Percentiles rank a stretch among this genome's conserved stretches.
Evolutionary conservation across 441 rosid genomes (phyloP).

Genomic region (Pelargonium hybrid): DNA sequence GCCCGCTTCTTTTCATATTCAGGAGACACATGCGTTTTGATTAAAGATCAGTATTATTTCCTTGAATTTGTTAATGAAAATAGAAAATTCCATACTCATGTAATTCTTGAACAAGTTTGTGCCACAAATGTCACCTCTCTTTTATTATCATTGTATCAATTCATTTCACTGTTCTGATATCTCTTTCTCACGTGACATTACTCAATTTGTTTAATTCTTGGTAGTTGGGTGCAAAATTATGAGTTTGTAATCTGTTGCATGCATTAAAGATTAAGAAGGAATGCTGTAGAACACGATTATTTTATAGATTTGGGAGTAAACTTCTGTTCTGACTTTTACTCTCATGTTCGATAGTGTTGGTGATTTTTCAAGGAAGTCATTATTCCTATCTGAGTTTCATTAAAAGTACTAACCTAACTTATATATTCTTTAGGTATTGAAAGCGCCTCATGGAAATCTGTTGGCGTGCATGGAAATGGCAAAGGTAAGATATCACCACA

Average conservation of each 20-base stretch:
- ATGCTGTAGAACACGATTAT: not conserved
- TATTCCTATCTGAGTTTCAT: not conserved
- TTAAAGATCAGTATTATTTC: not conserved
- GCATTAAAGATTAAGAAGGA: not conserved
- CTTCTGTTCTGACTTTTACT: not conserved
- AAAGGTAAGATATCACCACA: conserved; percentile 36
- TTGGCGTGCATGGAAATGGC: conserved; percentile 83
- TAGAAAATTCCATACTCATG: not conserved
- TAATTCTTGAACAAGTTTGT: not conserved
- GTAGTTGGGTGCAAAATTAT: not conserved
- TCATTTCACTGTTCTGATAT: not conserved
- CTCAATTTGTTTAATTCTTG: too few relatives aligned
- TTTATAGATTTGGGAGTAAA: not conserved
- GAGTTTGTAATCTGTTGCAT: not conserved
- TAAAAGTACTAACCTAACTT: not conserved
- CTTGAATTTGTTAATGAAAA: not conserved
- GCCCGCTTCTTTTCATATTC: not conserved
- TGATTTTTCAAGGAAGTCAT: not conserved
- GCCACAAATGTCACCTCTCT: not conserved
- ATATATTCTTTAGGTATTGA: conserved; percentile 39
- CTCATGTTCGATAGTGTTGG: not conserved
- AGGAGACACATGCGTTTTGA: not conserved
- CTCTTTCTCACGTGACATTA: not conserved
- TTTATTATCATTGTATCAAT: not conserved
- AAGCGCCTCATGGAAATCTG: conserved; percentile 82